Percentiles rank a stretch among this genome's conserved stretches.
These are phyloP conservation scores for Grigorovia humatica DNA, from an alignment of 805 yeast species.

Conservation along the genomic window DNA sequence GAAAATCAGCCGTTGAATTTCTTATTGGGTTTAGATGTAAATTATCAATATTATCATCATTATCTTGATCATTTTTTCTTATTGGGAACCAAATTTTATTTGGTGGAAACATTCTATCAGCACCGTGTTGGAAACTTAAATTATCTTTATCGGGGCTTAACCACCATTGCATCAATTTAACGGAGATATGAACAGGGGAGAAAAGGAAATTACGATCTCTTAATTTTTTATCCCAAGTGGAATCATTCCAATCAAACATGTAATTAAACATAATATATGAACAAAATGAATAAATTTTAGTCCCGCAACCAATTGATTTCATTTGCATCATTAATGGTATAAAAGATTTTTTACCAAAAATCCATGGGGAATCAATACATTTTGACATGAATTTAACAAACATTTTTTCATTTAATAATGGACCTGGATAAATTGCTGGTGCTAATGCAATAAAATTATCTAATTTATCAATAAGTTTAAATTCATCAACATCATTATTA, in stretches of 20 bases:
- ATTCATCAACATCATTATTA: conserved; percentile 14
- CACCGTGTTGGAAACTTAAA: conserved; percentile 34
- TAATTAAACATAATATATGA: conserved; percentile 81
- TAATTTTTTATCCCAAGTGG: conserved; percentile 57
- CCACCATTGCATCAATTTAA: conserved; percentile 91
- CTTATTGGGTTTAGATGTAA: conserved; percentile 25
- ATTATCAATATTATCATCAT: background rate
- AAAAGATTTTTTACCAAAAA: conserved; percentile 73
- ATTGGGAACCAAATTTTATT: conserved; percentile 44
- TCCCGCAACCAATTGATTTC: conserved; percentile 40
- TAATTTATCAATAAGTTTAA: conserved; percentile 40
- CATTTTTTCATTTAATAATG: conserved; percentile 48
- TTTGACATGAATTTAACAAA: conserved; percentile 56
- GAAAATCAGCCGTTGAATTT: conserved; percentile 32
- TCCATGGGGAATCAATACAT: conserved; percentile 36
- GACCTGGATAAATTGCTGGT: conserved; percentile 88
- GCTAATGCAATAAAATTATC: conserved; percentile 69
- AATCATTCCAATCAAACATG: conserved; percentile 79
- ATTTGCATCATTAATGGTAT: conserved; percentile 61
- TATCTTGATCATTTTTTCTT: background rate
- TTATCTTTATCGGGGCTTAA: conserved; percentile 35
- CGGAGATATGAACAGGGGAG: conserved; percentile 75
- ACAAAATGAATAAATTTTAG: conserved; percentile 46
- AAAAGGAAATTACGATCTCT: conserved; percentile 71
- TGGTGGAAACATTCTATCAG: conserved; percentile 40